Evolutionary conservation across 1,284 basidiomycete species (phyloP).

Genomic region (Tilletia setariae): DNA sequence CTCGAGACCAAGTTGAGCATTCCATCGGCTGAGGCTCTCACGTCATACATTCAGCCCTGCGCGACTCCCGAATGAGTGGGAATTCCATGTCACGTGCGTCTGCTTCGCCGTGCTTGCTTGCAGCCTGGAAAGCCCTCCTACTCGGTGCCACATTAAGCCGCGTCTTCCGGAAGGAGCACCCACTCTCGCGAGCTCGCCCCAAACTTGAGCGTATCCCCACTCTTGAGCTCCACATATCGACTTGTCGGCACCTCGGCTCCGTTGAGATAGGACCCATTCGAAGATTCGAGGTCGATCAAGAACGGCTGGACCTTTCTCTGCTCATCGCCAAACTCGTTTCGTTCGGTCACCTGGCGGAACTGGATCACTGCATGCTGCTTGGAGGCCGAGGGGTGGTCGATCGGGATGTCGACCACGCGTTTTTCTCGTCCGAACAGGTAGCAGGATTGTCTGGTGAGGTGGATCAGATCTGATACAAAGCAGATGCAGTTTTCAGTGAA

Average conservation of each 20-base stretch:
- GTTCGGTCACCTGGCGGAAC: slow-evolving; percentile 78
- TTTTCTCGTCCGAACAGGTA: slow-evolving; percentile 89
- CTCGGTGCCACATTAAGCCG: background rate
- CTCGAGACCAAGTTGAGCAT: too few relatives aligned
- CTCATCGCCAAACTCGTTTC: slow-evolving; percentile 79
- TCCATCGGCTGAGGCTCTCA: too few relatives aligned
- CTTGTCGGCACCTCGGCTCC: slow-evolving; percentile 77
- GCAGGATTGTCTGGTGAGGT: slow-evolving; percentile 86
- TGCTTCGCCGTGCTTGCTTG: too few relatives aligned
- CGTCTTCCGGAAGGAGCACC: slow-evolving; percentile 43
- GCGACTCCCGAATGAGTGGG: too few relatives aligned
- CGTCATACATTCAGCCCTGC: too few relatives aligned
- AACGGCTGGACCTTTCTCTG: slow-evolving; percentile 57
- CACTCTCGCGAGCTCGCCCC: slow-evolving; percentile 48
- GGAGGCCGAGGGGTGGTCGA: slow-evolving; percentile 94
- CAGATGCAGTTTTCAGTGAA: background rate
- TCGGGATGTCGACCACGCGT: slow-evolving; percentile 66
- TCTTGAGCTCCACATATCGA: slow-evolving; percentile 83
- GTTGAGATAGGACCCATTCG: slow-evolving; percentile 91
- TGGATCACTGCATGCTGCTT: slow-evolving; percentile 98
- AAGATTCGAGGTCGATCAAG: slow-evolving; percentile 93
- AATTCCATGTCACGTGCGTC: too few relatives aligned
- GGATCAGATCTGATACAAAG: slow-evolving; percentile 69
- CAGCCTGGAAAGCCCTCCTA: too few relatives aligned
- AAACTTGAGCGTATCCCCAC: slow-evolving; percentile 63